Base-by-base conservation (phyloP, 164 flowering plant species). In the Chimonanthus praecox region DNA sequence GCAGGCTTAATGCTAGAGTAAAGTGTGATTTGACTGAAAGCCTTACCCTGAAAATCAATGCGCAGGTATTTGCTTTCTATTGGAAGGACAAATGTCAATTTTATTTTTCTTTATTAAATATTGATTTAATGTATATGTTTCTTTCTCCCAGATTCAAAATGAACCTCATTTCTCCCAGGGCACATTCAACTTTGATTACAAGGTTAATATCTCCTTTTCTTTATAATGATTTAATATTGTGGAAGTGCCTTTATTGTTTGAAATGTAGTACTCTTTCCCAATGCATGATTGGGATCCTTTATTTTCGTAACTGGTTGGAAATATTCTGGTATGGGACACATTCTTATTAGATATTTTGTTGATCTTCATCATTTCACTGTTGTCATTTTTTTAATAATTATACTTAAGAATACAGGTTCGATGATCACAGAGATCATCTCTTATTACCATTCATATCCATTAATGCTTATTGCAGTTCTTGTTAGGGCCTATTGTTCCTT, bases 81-180 rank as follows among this genome's bases (percentile, higher is more conserved):
- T 45, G 20, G 8, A 15, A 7, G 16, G 44, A 54, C 0, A 69
- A n/a, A 49, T 74, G 1, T 68, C 33, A 43, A 43, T 74, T 60
- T 62, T 43, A 43, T 15, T 5, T 2, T 66, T 33, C 44, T 43
- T 33, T 66, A 3, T 45, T 33, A 66, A 6, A 7, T 44, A 45
- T n/a, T 4, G 7, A 13, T 44, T 66, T 66, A 45, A 15, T 33
- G 6, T 20, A 33, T 33, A 11, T 45, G 45, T n/a, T 45, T 11
- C 11, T 66, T 33, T 10, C 2, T 66, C 6, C 4, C 48, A 95
- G 98, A 88, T 95, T 71, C 84, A 94, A 45, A 81, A 75, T 76
- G 98, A 93, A 76, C 93, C 99, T 43, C 98, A 92, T 78, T 86
- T 87, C 88, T 93, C 99, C n/a, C 97, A 95, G 76, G 97, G 88